Percentiles rank a stretch among this genome's conserved stretches.
Evolutionary conservation across 129 eudicot species (phyloP).

Genomic region (Tanacetum coccineum): DNA sequence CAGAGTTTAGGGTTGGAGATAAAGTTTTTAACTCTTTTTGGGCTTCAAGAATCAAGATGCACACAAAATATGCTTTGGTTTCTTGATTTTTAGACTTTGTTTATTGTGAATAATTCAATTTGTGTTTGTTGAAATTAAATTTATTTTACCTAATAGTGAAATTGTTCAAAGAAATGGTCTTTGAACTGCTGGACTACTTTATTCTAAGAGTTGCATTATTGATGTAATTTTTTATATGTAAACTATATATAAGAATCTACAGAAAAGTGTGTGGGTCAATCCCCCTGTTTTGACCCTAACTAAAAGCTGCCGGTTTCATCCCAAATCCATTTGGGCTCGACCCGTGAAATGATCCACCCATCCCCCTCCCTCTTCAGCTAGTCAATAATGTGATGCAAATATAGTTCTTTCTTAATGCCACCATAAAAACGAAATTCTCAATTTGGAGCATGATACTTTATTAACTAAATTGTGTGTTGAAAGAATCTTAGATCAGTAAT

Average conservation of each 20-base stretch:
- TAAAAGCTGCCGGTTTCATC: too few relatives aligned
- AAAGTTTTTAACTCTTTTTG: background rate
- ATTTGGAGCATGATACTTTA: background rate
- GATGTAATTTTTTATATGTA: too few relatives aligned
- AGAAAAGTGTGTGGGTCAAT: too few relatives aligned
- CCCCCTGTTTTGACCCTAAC: too few relatives aligned
- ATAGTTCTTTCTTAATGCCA: background rate
- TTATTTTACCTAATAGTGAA: too few relatives aligned
- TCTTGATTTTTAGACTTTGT: background rate
- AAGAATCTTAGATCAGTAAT: background rate
- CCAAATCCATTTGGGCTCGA: too few relatives aligned
- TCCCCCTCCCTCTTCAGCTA: background rate
- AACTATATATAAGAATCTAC: too few relatives aligned
- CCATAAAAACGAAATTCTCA: background rate
- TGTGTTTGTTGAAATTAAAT: too few relatives aligned
- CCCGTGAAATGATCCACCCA: too few relatives aligned
- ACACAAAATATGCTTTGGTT: slow-evolving; percentile 9
- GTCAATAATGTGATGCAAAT: background rate
- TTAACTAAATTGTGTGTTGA: background rate
- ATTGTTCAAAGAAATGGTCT: too few relatives aligned
- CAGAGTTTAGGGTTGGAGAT: slow-evolving; percentile 18
- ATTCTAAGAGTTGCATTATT: too few relatives aligned
- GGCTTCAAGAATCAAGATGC: slow-evolving; percentile 5
- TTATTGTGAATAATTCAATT: background rate
- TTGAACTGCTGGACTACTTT: too few relatives aligned